These are phyloP conservation scores for Solanum pinnatisectum DNA, from an alignment of 257 asterid species.

Conservation along the genomic window DNA sequence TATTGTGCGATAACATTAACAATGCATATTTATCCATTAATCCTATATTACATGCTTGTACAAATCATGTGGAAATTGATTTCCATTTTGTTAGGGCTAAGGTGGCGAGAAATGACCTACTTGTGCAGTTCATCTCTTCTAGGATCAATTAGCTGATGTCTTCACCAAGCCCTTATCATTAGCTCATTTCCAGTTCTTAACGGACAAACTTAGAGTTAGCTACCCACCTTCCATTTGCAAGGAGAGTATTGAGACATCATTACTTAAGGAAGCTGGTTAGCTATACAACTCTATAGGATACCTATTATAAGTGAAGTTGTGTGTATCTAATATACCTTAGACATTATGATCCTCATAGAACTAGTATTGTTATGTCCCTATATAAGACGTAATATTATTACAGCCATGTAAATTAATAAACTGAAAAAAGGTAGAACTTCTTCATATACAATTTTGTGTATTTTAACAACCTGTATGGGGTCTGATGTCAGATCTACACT, in stretches of 20 bases:
- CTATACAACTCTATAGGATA: not conserved
- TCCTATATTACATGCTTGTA: no score
- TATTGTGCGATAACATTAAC: not conserved
- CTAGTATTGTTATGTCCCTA: no score
- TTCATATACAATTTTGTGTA: no score
- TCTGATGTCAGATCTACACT: not conserved
- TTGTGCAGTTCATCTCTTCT: not conserved
- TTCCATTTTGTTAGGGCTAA: no score
- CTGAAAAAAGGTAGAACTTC: accelerated
- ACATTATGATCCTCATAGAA: no score
- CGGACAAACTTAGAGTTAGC: not conserved
- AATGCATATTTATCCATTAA: no score
- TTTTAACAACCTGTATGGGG: no score
- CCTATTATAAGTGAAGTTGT: not conserved
- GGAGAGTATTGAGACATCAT: not conserved
- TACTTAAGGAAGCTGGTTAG: not conserved
- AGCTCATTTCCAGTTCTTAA: no score
- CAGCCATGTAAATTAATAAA: no score
- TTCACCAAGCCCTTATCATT: not conserved
- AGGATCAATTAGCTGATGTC: not conserved
- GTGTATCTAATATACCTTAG: no score
- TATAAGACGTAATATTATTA: no score
- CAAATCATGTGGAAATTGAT: no score
- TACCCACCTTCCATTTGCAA: not conserved
- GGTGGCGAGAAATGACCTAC: not conserved